Evolutionary conservation across 176 grass and related monocot species (phyloP), one percentile per base, ranked within the genome.

Genomic region (Oropetium thomaeum): DNA sequence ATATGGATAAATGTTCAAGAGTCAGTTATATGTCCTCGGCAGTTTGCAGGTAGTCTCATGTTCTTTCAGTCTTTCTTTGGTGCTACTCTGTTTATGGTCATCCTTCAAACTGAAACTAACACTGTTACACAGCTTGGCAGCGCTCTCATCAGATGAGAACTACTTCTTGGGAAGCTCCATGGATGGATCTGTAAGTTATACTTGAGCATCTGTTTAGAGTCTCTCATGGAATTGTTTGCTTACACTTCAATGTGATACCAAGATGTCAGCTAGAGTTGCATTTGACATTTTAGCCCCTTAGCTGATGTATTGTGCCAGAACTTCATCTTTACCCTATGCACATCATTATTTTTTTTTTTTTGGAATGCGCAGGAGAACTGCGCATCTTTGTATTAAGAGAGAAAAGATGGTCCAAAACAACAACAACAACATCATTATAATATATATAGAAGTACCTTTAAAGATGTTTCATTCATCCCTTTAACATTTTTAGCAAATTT

Each of bases 101-200:
- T 67, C 13, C 31, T 34, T 67, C 49, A 1, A 39, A 35, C 73
- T 77, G 59, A 73, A 78, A 42, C 54, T 54, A 26, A 40, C 77
- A 54, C 47, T 75, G 20, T 74, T 86, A 43, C 35, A 49, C 87
- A 93, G 90, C 81, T 67, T 93, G 84, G 84, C 76, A 67, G 62
- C 84, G 62, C 81, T 93, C 45, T 83, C 78, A 45, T 89, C 90
- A 44, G 87, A 93, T 79, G 90, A 93, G 26, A 49, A 85, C 10
- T 93, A 93, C 69, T 89, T 89, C 58, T 67, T 93, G 64, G 90
- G 87, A 66, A 89, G 90, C 51, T 89, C 87, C 55, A 89, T 93
- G 90, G 84, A 93, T 84, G 90, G 90, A 89, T 93, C 69, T 31
- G 90, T 93, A 73, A 82, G 90, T 78, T 41, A 44, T 78, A 58